Evolutionary conservation across 257 asterid genomes (phyloP).

Genomic region (Solanum rostratum): DNA sequence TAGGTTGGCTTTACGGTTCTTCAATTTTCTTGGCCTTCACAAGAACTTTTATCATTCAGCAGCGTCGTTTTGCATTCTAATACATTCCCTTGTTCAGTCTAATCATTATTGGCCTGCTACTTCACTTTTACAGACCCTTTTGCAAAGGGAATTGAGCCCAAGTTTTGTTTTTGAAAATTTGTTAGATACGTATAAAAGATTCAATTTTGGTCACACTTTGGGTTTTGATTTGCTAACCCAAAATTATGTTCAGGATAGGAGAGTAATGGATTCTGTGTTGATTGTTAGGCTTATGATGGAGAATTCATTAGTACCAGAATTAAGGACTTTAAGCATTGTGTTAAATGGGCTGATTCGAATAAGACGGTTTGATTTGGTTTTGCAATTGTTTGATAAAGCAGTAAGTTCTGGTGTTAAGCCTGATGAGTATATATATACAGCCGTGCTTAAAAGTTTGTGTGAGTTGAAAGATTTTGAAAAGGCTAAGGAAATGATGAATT

Average conservation of each 20-base stretch:
- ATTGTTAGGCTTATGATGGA: conserved; percentile 53
- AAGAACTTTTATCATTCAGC: conserved; percentile 60
- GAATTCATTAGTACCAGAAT: conserved; percentile 57
- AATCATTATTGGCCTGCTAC: conserved; percentile 88
- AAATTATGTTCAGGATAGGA: conserved; percentile 47
- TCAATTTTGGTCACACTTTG: conserved; percentile 31
- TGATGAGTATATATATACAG: conserved; percentile 47
- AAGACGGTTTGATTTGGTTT: conserved; percentile 53
- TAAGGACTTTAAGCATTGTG: conserved; percentile 70
- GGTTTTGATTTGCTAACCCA: conserved; percentile 79
- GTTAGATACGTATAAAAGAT: conserved; percentile 33
- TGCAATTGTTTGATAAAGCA: conserved; percentile 47
- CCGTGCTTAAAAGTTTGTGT: conserved; percentile 68
- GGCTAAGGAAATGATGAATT: conserved; percentile 48
- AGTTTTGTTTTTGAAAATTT: conserved; percentile 33
- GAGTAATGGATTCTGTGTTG: conserved; percentile 50
- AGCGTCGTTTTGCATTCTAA: conserved; percentile 59
- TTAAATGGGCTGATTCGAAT: conserved; percentile 48
- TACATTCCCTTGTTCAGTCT: conserved; percentile 69
- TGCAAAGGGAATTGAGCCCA: conserved; percentile 42
- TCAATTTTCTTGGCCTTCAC: conserved; percentile 89
- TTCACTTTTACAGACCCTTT: conserved; percentile 68
- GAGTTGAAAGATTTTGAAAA: conserved; percentile 48
- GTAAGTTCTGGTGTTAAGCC: conserved; percentile 23
- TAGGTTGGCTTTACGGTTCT: conserved; percentile 83